Evolutionary conservation across 1,139 yeast species (phyloP), one percentile per base, ranked within the genome.

Genomic region (Eremothecium coryli): DNA sequence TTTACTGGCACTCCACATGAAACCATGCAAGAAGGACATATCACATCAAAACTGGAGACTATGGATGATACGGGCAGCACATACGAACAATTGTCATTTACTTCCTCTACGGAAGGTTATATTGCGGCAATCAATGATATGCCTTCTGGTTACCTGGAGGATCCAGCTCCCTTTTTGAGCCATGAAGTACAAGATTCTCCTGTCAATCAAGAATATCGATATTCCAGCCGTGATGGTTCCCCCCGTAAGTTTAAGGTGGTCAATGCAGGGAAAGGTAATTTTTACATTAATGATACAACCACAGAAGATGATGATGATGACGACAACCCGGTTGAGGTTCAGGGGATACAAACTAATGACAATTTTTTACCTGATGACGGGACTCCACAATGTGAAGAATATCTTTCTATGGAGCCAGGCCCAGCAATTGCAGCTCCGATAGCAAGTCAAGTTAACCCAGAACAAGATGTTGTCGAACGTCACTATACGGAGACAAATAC

Each of bases 241-340:
- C 45, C 41, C 6, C 39, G 49, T 18, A 44, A 36, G 9, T 52
- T 50, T 26, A 44, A 60, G 28, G 53, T 55, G 8, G 58, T 50
- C 2, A 55, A 55, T 22, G 57, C 52, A 27, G 54, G 50, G 25
- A 43, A 46, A 10, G 50, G 56, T 2, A 46, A 40, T 4, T 55
- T 54, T 36, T 50, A 41, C 31, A 30, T 54, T 4, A 39, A 43
- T 24, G 48, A 45, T 21, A 45, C 43, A 18, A 40, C 38, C 15
- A 40, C 42, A 5, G 47, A 47, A 22, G 48, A 43, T 16, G 42
- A 40, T 11, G 42, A 23, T 10, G 48, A 43, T 15, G 22, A 16
- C n/a, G 30, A 17, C n/a, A 25, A 16, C 15, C 14, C 28, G 4
- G 28, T 14, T 5, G n/a, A n/a, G n/a, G n/a, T n/a, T n/a, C n/a